Evolutionary conservation across 345 rosid species (phyloP).

Genomic region (Diplotaxis tenuifolia): DNA sequence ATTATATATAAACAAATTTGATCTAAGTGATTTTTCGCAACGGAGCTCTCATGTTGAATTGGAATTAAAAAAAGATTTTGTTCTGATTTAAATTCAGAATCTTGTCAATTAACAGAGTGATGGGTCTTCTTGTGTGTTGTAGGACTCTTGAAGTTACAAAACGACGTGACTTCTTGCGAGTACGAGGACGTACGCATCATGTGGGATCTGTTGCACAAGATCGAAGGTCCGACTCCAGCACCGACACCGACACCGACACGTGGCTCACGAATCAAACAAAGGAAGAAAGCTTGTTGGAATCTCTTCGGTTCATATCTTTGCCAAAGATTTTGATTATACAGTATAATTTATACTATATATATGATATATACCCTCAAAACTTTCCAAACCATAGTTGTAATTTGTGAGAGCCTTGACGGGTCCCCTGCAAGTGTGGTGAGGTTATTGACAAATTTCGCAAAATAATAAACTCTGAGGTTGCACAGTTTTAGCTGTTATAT

Average conservation of each 20-base stretch:
- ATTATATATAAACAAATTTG: too few relatives aligned
- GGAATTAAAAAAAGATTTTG: too few relatives aligned
- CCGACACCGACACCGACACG: conserved; percentile 3
- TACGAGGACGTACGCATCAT: conserved; percentile 52
- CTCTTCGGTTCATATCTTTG: conserved; percentile 35
- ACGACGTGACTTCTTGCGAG: conserved; percentile 52
- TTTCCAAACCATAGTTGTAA: conserved; percentile 25
- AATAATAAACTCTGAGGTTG: conserved; percentile 6
- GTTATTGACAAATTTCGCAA: conserved; percentile 1
- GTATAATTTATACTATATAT: too few relatives aligned
- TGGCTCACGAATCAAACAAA: conserved; percentile 4
- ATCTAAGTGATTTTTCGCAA: too few relatives aligned
- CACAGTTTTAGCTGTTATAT: conserved; percentile 2
- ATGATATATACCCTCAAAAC: not conserved
- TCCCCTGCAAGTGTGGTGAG: conserved; percentile 34
- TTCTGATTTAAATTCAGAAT: too few relatives aligned
- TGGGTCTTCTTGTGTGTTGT: conserved; percentile 8
- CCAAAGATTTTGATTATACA: conserved; percentile 35
- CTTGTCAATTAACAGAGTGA: not conserved
- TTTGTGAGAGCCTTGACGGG: conserved; percentile 32
- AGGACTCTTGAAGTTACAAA: conserved; percentile 41
- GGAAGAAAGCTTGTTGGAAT: conserved; percentile 38
- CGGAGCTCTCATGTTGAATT: too few relatives aligned
- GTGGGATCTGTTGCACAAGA: conserved; percentile 49
- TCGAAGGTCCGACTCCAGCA: conserved; percentile 30